phyloP scores from a whole-genome alignment of 306 rosid species.

The Ammopiptanthus mongolicus region DNA sequence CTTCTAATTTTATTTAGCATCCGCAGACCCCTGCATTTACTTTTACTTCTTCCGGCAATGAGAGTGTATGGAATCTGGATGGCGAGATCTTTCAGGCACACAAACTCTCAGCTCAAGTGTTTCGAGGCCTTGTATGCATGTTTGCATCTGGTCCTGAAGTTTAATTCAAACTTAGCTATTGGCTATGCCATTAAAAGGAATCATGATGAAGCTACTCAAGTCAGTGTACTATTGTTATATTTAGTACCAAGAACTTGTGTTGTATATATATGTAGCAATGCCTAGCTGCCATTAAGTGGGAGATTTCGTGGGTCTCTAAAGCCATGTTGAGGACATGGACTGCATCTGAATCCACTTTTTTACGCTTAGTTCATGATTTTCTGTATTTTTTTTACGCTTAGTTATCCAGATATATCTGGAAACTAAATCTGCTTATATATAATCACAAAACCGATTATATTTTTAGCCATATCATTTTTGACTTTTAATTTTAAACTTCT shows the following conservation, averaged over 20 bases:
- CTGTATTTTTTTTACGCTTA: background rate
- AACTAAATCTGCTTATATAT: background rate
- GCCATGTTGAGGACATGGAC: constrained; percentile 7
- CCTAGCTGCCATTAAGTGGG: background rate
- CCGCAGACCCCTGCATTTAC: constrained; percentile 72
- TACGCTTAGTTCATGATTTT: background rate
- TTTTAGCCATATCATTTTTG: too few species aligned
- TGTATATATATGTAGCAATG: background rate
- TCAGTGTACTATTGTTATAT: background rate
- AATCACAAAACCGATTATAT: too few species aligned
- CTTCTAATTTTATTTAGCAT: background rate
- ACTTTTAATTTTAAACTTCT: too few species aligned
- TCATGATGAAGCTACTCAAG: background rate
- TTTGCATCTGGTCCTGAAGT: constrained; percentile 90
- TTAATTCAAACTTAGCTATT: constrained; percentile 18
- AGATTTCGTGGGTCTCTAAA: background rate
- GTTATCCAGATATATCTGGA: background rate
- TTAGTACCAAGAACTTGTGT: constrained; percentile 1
- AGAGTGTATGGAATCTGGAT: constrained; percentile 90
- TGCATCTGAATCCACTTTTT: background rate
- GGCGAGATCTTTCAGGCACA: constrained; percentile 84
- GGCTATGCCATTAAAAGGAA: background rate
- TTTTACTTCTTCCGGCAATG: constrained; percentile 66
- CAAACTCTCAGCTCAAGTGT: constrained; percentile 88
- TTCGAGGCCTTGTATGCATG: constrained; percentile 72